Percentiles rank a stretch among this genome's conserved stretches.
Conservation (phyloP, 1,284 basidiomycete genomes). For the Rhizopogon parksii region DNA sequence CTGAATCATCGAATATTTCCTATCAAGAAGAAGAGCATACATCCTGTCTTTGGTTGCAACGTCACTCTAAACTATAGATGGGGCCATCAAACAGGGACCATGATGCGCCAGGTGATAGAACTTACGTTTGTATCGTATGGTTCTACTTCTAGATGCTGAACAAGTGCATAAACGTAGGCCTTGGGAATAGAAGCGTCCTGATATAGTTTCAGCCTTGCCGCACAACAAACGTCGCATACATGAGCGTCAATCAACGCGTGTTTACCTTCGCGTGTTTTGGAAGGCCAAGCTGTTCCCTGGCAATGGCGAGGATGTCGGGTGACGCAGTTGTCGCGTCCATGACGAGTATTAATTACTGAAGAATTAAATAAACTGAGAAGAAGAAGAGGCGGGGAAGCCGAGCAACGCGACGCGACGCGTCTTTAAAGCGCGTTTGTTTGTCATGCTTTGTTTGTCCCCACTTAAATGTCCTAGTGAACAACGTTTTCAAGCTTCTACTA, state of each 20-base stretch:
- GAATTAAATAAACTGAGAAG: neutral
- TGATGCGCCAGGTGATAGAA: constrained; percentile 5
- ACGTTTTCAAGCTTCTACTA: no score
- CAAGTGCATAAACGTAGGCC: constrained; percentile 34
- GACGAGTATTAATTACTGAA: neutral
- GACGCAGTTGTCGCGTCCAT: neutral
- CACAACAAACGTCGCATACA: neutral
- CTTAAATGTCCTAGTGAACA: neutral
- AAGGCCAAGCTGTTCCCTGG: constrained; percentile 17
- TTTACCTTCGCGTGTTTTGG: constrained; percentile 13
- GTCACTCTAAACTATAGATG: constrained; percentile 31
- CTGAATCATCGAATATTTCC: constrained; percentile 2
- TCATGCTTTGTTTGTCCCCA: neutral
- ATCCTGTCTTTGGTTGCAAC: constrained; percentile 33
- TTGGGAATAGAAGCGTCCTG: constrained; percentile 19
- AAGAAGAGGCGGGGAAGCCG: neutral
- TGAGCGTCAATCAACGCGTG: constrained; percentile 6
- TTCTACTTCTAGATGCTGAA: constrained; percentile 28
- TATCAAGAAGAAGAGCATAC: constrained; percentile 28
- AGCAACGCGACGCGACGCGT: constrained; percentile 1
- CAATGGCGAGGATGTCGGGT: constrained; percentile 10
- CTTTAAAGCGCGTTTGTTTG: constrained; percentile 6
- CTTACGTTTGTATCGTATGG: constrained; percentile 35
- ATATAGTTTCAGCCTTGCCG: neutral
- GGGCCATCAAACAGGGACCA: constrained; percentile 10